These are phyloP conservation scores for Cyclotella cryptica DNA, from an alignment of 108 stramenopile species.

Conservation along the genomic window DNA sequence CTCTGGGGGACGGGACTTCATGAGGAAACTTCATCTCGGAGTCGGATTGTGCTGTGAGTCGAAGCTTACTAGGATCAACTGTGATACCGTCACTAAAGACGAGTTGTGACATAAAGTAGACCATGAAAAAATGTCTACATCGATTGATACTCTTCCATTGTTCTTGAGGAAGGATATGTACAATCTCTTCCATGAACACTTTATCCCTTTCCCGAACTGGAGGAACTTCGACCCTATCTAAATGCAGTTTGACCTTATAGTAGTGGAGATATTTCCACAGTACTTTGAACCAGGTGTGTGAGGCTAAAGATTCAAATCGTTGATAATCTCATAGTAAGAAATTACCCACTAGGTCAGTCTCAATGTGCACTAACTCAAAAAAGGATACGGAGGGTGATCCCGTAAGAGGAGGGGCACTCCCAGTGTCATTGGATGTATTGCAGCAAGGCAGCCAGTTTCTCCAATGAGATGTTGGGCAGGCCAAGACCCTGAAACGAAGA, in stretches of 20 bases:
- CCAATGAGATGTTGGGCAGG: slow-evolving; percentile 5
- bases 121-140: not conserved
- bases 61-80: too few species aligned
- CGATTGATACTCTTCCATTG: not conserved
- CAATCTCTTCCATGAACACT: not conserved
- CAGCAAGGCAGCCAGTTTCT: not conserved
- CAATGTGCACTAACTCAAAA: slow-evolving; percentile 8
- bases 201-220: not conserved
- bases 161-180: not conserved
- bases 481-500: slow-evolving; percentile 1
- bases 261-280: slow-evolving; percentile 9
- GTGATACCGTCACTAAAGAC: not conserved
- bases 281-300: slow-evolving; percentile 18
- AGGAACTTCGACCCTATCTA: not conserved
- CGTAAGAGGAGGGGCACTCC: not conserved
- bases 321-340: not conserved
- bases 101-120: not conserved
- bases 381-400: not conserved
- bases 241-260: not conserved
- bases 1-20: too few species aligned
- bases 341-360: slow-evolving; percentile 10
- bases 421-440: not conserved
- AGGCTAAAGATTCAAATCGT: not conserved
- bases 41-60: too few species aligned
- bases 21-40: too few species aligned